These are phyloP conservation scores for Lentinula sp. DNA, from an alignment of 768 basidiomycete species.

Conservation along the genomic window DNA sequence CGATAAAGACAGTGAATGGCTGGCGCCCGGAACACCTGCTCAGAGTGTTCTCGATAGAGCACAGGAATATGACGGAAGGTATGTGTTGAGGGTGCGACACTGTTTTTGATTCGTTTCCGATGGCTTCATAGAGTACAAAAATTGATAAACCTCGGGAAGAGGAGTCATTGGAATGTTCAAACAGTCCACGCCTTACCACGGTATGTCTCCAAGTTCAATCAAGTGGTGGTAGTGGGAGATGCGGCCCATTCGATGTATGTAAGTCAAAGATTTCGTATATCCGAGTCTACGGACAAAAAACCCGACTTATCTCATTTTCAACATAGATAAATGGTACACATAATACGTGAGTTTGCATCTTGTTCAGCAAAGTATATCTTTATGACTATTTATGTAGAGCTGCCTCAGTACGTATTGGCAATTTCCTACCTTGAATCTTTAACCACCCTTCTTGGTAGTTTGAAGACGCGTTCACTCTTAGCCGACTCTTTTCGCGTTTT, in stretches of 20 bases:
- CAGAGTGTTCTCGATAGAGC: background rate
- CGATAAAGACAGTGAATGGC: constrained; percentile 3
- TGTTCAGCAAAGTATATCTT: background rate
- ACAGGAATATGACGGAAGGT: background rate
- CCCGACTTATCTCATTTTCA: background rate
- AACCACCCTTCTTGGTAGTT: constrained; percentile 13
- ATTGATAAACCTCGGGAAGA: background rate
- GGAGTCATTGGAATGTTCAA: constrained; percentile 5
- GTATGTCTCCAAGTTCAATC: background rate
- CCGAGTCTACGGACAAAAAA: background rate
- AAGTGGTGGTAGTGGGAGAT: constrained; percentile 10
- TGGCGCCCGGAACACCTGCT: background rate
- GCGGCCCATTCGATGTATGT: constrained; percentile 10
- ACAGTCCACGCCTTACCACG: background rate
- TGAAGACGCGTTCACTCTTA: constrained; percentile 30
- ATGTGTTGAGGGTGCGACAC: background rate
- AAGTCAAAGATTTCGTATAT: background rate
- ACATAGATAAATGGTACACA: constrained; percentile 12
- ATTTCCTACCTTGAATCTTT: background rate
- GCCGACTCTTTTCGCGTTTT: constrained; percentile 40
- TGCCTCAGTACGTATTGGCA: background rate
- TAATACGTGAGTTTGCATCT: constrained; percentile 9
- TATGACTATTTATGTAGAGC: background rate
- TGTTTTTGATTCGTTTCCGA: background rate
- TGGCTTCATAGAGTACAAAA: background rate